phyloP scores from a whole-genome alignment of 371 early-diverging fungal species.

The Syncephalis plumigaleata region DNA sequence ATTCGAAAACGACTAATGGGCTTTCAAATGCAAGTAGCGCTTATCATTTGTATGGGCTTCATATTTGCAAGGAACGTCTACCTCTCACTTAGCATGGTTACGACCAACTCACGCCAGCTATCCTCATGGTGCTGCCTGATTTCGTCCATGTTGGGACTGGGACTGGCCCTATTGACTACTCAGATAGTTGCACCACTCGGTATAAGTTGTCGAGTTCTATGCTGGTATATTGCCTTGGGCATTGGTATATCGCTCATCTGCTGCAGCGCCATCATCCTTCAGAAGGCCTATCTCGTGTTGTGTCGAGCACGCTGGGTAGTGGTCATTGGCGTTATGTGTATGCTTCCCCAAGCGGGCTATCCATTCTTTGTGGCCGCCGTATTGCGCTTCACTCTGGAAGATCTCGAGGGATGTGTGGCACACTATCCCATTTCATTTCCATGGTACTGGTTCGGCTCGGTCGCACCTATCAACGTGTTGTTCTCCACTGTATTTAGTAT shows the following conservation, averaged over 20 bases:
- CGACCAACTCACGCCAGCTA: no score
- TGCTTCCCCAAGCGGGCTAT: background rate
- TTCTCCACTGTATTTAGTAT: background rate
- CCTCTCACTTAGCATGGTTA: no score
- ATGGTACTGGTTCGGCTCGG: background rate
- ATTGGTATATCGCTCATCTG: background rate
- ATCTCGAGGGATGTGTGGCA: background rate
- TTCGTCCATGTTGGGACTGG: no score
- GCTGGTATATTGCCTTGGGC: background rate
- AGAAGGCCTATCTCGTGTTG: background rate
- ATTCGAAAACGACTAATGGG: no score
- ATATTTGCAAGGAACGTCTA: no score
- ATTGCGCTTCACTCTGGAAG: background rate
- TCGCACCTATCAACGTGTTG: background rate
- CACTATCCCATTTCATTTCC: background rate
- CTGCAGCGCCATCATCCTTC: background rate
- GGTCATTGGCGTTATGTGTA: background rate
- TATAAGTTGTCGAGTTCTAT: background rate
- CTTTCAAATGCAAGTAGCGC: no score
- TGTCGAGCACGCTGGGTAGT: background rate
- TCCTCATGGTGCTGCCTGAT: no score
- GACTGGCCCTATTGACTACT: no score
- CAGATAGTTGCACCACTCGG: background rate
- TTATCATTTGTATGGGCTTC: no score
- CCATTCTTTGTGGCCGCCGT: background rate